These are phyloP conservation scores for Euphorbia peplus DNA, from an alignment of 345 rosid species.

Conservation along the genomic window DNA sequence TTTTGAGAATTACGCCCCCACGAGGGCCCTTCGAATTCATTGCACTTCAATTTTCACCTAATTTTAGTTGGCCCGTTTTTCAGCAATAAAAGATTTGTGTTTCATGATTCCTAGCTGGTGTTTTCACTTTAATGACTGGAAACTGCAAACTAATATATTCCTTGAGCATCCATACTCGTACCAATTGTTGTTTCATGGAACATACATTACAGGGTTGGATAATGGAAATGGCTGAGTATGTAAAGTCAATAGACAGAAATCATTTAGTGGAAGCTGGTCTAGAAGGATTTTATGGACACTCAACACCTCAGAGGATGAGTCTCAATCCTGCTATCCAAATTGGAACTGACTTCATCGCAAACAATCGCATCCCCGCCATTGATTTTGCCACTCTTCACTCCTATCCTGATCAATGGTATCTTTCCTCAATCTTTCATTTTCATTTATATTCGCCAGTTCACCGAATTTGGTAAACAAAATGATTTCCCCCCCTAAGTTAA, in stretches of 20 bases:
- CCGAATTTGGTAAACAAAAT: too few species aligned
- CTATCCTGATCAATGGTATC: constrained; percentile 36
- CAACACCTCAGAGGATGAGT: constrained; percentile 26
- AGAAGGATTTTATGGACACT: constrained; percentile 33
- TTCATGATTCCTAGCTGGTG: too few species aligned
- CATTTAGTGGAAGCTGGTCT: constrained; percentile 36
- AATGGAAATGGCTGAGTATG: constrained; percentile 28
- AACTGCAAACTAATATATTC: too few species aligned
- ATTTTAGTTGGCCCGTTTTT: neutral
- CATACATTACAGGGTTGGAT: constrained; percentile 45
- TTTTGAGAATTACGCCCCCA: too few species aligned
- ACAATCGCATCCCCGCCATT: constrained; percentile 21
- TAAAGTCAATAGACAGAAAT: constrained; percentile 33
- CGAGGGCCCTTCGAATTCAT: neutral
- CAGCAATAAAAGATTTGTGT: neutral
- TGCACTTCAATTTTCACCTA: neutral
- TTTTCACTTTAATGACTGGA: too few species aligned
- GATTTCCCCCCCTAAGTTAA: too few species aligned
- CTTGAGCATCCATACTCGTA: too few species aligned
- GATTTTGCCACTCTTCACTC: constrained; percentile 34
- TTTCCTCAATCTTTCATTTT: neutral
- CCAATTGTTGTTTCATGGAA: constrained; percentile 1
- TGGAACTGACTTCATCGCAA: constrained; percentile 33
- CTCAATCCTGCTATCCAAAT: constrained; percentile 22
- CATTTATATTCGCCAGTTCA: neutral